Evolutionary conservation across 495 filamentous ascomycete genomes (phyloP).

Genomic region (Penicillium tannophilum): DNA sequence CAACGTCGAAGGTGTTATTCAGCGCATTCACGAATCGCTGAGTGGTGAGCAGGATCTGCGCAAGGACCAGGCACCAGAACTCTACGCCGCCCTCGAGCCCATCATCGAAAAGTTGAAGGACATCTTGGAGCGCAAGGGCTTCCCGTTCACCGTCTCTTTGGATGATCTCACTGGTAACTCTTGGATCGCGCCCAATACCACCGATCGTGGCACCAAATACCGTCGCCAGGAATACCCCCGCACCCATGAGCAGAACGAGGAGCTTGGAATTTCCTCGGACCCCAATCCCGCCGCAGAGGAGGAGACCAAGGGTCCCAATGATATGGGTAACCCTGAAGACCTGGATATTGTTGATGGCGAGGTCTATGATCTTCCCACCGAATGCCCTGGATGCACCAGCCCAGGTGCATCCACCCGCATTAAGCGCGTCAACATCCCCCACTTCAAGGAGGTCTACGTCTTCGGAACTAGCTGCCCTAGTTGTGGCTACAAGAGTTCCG

Average conservation of each 20-base stretch:
- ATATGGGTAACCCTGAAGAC: conserved; percentile 47
- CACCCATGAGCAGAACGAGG: conserved; percentile 80
- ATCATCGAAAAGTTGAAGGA: conserved; percentile 69
- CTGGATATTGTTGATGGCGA: conserved; percentile 85
- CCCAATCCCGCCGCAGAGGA: conserved; percentile 27
- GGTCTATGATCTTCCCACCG: conserved; percentile 85
- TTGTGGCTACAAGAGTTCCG: conserved; percentile 93
- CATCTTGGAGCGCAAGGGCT: conserved; percentile 71
- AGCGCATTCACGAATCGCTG: conserved; percentile 73
- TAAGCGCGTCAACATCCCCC: conserved; percentile 92
- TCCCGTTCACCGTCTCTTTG: conserved; percentile 84
- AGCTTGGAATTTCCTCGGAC: conserved; percentile 66
- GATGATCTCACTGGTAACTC: conserved; percentile 97
- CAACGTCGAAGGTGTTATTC: conserved; percentile 86
- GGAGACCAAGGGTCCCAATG: conserved; percentile 23
- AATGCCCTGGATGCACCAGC: conserved; percentile 83
- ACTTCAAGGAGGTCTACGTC: conserved; percentile 93
- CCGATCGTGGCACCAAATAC: conserved; percentile 76
- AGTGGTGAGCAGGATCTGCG: conserved; percentile 72
- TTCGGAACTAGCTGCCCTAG: conserved; percentile 85
- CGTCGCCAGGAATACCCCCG: conserved; percentile 76
- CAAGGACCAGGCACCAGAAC: conserved; percentile 71
- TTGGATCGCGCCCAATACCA: conserved; percentile 85
- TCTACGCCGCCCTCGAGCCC: conserved; percentile 71
- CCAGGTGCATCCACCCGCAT: conserved; percentile 5